Conservation (phyloP, 2,329 filamentous ascomycete genomes). For the Sarocladium strictum region DNA sequence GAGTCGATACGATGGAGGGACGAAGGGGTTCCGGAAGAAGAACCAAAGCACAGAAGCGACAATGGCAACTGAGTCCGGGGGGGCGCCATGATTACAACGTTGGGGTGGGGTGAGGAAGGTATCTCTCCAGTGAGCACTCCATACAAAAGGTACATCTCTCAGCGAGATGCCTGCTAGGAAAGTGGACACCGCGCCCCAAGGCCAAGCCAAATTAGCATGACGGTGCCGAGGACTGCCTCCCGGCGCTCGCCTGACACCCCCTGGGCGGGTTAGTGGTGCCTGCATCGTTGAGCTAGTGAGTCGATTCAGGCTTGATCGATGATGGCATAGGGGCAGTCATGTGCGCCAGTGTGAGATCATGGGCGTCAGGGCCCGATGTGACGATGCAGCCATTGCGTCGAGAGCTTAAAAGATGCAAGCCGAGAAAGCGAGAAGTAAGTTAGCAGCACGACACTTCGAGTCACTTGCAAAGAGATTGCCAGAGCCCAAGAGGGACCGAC, state of each 20-base stretch:
- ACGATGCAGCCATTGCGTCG: neutral
- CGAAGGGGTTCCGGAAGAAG: neutral
- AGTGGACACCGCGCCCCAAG: neutral
- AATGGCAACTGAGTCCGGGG: neutral
- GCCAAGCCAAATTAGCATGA: slow-evolving; percentile 5
- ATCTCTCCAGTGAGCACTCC: neutral
- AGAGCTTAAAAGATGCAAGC: neutral
- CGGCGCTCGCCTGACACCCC: neutral
- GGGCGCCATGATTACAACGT: neutral
- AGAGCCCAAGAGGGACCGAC: neutral
- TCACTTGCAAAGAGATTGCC: neutral
- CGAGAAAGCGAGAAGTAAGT: neutral
- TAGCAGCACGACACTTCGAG: too few relatives aligned
- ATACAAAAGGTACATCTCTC: neutral
- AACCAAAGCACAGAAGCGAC: neutral
- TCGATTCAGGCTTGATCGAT: neutral
- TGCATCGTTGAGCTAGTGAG: neutral
- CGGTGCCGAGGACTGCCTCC: neutral
- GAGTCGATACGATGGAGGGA: neutral
- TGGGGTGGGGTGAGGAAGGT: neutral
- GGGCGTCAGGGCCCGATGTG: too few relatives aligned
- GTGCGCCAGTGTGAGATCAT: neutral
- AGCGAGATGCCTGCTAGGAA: neutral
- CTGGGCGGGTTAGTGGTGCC: neutral
- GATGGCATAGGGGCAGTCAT: neutral